Percentiles rank a stretch among this genome's conserved stretches.
Evolutionary conservation across 2,329 filamentous ascomycete species (phyloP).

Genomic region (Alternaria consortialis): DNA sequence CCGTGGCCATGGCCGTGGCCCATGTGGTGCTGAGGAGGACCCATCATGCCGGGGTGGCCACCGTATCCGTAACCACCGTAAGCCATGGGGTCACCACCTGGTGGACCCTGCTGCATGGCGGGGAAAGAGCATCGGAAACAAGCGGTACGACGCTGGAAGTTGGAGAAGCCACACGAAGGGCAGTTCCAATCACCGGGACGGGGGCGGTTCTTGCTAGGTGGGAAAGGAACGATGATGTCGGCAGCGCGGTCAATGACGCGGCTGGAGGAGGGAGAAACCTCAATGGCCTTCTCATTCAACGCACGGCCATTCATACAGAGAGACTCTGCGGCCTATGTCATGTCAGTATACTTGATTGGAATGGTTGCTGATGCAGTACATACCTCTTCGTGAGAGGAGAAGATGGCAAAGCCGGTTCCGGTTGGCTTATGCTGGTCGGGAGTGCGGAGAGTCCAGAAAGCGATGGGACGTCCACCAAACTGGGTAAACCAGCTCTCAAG

Average conservation of each 20-base stretch:
- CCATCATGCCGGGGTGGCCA: conserved; percentile 69
- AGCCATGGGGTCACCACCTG: conserved; percentile 73
- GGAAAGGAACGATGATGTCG: conserved; percentile 96
- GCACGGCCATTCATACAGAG: conserved; percentile 99
- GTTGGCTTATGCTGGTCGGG: conserved; percentile 99
- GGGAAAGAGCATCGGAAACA: conserved; percentile 99
- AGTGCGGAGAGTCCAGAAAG: conserved; percentile 97
- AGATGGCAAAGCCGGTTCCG: conserved; percentile 96
- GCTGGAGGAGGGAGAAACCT: conserved; percentile 97
- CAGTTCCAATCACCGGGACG: conserved; percentile 99
- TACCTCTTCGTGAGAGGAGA: conserved; percentile 99
- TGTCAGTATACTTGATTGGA: conserved; percentile 20
- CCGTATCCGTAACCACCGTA: conserved; percentile 59
- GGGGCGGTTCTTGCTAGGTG: conserved; percentile 97
- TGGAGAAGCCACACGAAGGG: conserved; percentile 97
- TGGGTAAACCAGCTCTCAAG: conserved; percentile 99
- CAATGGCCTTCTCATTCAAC: conserved; percentile 97
- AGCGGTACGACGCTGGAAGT: conserved; percentile 97
- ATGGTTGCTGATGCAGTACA: conserved; percentile 41
- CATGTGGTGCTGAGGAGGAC: conserved; percentile 72
- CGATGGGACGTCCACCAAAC: conserved; percentile 95
- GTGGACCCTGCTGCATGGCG: conserved; percentile 82
- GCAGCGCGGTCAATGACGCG: conserved; percentile 94
- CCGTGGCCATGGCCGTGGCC: conserved; percentile 61
- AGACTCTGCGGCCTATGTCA: conserved; percentile 84